These are phyloP conservation scores for Moesziomyces antarcticus DNA, from an alignment of 1,284 basidiomycete species.

Conservation along the genomic window DNA sequence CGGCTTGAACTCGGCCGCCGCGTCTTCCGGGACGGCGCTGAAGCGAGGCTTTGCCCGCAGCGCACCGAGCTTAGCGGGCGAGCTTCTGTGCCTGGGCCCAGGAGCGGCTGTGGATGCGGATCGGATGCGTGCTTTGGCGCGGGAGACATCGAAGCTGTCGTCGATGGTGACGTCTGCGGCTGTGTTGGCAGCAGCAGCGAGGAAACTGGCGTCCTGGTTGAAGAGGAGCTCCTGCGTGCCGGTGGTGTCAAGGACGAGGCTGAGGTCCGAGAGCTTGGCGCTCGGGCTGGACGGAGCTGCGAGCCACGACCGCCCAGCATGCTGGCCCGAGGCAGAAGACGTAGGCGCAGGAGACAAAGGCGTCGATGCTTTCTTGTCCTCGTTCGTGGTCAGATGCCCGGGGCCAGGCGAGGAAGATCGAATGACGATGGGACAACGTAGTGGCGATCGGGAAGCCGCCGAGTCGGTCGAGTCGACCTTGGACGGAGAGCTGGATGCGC, in stretches of 20 bases:
- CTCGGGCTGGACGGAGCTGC: constrained; percentile 24
- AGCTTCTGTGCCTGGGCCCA: constrained; percentile 11
- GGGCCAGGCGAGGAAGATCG: constrained; percentile 27
- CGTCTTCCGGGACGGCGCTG: constrained; percentile 39
- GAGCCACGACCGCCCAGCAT: constrained; percentile 8
- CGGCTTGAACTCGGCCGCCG: constrained; percentile 12
- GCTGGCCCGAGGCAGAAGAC: constrained; percentile 5
- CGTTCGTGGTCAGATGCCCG: not conserved
- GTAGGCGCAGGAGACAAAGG: constrained; percentile 19
- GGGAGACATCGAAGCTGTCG: constrained; percentile 44
- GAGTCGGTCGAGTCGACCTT: constrained; percentile 30
- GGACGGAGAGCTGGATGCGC: constrained; percentile 9
- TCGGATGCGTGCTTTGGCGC: constrained; percentile 23
- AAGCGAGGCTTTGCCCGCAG: constrained; percentile 23
- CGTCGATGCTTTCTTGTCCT: constrained; percentile 15
- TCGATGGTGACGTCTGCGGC: constrained; percentile 44
- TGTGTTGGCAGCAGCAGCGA: constrained; percentile 24
- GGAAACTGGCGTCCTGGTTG: constrained; percentile 35
- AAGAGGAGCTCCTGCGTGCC: constrained; percentile 31
- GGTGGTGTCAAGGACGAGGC: constrained; percentile 24
- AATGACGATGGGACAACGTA: constrained; percentile 23
- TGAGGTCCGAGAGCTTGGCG: constrained; percentile 36
- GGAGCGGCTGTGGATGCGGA: constrained; percentile 3
- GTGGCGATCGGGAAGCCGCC: constrained; percentile 18
- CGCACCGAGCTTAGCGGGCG: constrained; percentile 21